Conservation (phyloP, 2,329 filamentous ascomycete species). For the Diplodia intermedia region DNA sequence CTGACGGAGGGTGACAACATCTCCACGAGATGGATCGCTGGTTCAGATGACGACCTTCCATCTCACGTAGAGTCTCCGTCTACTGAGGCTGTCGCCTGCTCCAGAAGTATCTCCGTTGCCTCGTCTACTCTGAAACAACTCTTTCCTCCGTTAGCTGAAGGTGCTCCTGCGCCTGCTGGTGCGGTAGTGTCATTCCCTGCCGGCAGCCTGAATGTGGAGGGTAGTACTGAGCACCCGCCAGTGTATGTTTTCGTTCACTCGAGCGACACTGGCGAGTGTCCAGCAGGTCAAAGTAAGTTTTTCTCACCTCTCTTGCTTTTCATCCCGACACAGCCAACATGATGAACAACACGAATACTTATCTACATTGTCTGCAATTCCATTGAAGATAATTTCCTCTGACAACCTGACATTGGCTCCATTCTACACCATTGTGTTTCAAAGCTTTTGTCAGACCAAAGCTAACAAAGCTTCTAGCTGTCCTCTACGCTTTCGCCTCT, state of each 20-base stretch:
- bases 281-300: slow-evolving; percentile 84
- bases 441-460: slow-evolving; percentile 34
- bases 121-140: slow-evolving; percentile 69
- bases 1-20: slow-evolving; percentile 66
- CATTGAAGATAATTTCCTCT: slow-evolving; percentile 88
- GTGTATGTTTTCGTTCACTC: slow-evolving; percentile 76
- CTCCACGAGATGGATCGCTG: slow-evolving; percentile 62
- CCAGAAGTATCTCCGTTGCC: slow-evolving; percentile 66
- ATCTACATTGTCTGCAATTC: slow-evolving; percentile 99
- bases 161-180: slow-evolving; percentile 75
- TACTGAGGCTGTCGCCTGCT: slow-evolving; percentile 13
- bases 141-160: slow-evolving; percentile 76
- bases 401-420: slow-evolving; percentile 78
- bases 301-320: slow-evolving; percentile 22
- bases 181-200: slow-evolving; percentile 72
- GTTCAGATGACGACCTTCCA: slow-evolving; percentile 48
- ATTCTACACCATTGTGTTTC: slow-evolving; percentile 28
- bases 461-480: slow-evolving; percentile 53
- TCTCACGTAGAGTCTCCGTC: slow-evolving; percentile 32
- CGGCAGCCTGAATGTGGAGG: slow-evolving; percentile 56
- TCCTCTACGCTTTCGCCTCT: slow-evolving; percentile 63
- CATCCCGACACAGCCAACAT: slow-evolving; percentile 59
- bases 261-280: slow-evolving; percentile 92
- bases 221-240: slow-evolving; percentile 49
- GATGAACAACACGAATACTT: slow-evolving; percentile 96